Conservation (phyloP, 768 basidiomycete species). For the Cystofilobasidium macerans region DNA sequence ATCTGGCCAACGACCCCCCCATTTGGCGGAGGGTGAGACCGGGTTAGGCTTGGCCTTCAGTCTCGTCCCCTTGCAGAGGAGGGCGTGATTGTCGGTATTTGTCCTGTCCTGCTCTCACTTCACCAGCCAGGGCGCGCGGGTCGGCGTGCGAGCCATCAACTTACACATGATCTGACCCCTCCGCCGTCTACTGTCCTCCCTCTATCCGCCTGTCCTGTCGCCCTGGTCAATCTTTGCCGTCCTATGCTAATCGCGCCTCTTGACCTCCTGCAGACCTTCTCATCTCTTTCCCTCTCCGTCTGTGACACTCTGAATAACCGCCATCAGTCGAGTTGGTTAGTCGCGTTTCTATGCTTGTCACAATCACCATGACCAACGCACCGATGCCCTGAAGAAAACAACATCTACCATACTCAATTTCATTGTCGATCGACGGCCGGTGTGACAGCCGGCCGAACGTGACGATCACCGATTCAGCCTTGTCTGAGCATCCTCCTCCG, state of each 20-base stretch:
- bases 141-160: not conserved
- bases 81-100: too few relatives aligned
- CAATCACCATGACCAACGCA: too few relatives aligned
- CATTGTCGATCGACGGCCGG: not conserved
- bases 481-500: not conserved
- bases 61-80: too few relatives aligned
- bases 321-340: too few relatives aligned
- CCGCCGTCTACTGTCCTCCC: not conserved
- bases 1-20: not conserved
- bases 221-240: not conserved
- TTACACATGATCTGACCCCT: not conserved
- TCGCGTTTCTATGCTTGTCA: too few relatives aligned
- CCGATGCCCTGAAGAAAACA: not conserved
- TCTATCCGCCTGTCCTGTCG: not conserved
- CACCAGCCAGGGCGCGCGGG: not conserved
- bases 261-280: too few relatives aligned
- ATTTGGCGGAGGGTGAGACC: too few relatives aligned
- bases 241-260: not conserved
- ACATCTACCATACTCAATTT: not conserved
- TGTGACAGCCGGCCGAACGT: not conserved
- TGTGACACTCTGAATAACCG: too few relatives aligned
- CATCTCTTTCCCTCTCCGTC: too few relatives aligned
- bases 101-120: too few relatives aligned
- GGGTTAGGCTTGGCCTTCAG: too few relatives aligned
- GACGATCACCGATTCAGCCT: not conserved